phyloP scores from a whole-genome alignment of 2,329 filamentous ascomycete species.

The Biscogniauxia marginata region DNA sequence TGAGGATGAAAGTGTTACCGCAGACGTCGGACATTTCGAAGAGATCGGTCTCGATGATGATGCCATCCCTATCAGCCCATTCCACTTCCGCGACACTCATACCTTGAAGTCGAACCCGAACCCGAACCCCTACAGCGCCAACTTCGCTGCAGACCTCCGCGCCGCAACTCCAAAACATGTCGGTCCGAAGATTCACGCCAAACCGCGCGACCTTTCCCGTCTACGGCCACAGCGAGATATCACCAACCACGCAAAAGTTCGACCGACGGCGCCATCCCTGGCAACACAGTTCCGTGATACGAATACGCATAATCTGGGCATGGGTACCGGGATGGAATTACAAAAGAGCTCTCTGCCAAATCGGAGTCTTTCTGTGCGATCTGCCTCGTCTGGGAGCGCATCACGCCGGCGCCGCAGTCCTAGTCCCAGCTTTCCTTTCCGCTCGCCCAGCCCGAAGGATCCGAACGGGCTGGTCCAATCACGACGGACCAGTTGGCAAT shows the following conservation, averaged over 20 bases:
- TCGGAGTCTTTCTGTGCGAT: conserved; percentile 38
- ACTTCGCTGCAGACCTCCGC: conserved; percentile 44
- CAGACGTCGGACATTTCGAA: conserved; percentile 83
- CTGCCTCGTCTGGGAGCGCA: conserved; percentile 39
- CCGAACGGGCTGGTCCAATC: conserved; percentile 39
- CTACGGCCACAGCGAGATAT: conserved; percentile 35
- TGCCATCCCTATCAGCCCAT: conserved; percentile 36
- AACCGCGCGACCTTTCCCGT: conserved; percentile 30
- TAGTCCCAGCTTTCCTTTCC: conserved; percentile 43
- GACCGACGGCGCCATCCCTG: conserved; percentile 46
- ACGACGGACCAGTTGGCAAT: conserved; percentile 70
- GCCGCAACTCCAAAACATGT: conserved; percentile 32
- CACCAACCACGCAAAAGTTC: conserved; percentile 31
- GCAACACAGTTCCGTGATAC: conserved; percentile 46
- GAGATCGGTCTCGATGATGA: conserved; percentile 86
- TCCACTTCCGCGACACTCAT: conserved; percentile 35
- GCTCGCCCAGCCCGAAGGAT: conserved; percentile 44
- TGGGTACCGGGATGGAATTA: conserved; percentile 30
- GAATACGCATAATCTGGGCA: conserved; percentile 40
- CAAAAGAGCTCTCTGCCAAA: conserved; percentile 29
- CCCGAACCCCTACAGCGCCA: conserved; percentile 50
- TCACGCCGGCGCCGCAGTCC: conserved; percentile 47
- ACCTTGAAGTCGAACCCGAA: conserved; percentile 35
- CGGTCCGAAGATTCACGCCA: conserved; percentile 25
- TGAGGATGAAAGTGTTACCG: conserved; percentile 67